Evolutionary conservation across 2,329 filamentous ascomycete species (phyloP).

Genomic region (Coleophoma cylindrospora): DNA sequence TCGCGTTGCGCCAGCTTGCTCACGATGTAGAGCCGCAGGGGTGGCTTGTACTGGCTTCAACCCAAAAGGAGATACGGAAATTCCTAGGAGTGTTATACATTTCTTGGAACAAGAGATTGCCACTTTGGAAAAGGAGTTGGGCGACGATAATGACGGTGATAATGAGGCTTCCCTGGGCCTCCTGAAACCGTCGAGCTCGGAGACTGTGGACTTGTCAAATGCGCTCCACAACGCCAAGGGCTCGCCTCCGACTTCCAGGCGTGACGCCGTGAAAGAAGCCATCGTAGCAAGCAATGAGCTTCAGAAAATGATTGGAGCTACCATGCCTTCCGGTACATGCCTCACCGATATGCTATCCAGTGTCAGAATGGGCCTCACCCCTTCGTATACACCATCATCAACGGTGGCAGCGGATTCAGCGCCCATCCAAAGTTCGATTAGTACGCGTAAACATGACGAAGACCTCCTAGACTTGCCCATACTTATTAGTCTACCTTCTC

Average conservation of each 20-base stretch:
- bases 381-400: slow-evolving; percentile 13
- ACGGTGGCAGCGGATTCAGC: slow-evolving; percentile 20
- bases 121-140: slow-evolving; percentile 25
- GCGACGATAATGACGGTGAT: slow-evolving; percentile 21
- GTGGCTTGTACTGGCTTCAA: too few species aligned
- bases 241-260: slow-evolving; percentile 12
- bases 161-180: slow-evolving; percentile 6
- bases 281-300: slow-evolving; percentile 23
- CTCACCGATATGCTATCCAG: slow-evolving; percentile 25
- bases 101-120: slow-evolving; percentile 29
- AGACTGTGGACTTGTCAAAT: not conserved
- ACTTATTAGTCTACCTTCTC: too few species aligned
- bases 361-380: slow-evolving; percentile 28
- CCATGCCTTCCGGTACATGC: slow-evolving; percentile 21
- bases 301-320: slow-evolving; percentile 24
- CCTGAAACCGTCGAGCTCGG: not conserved
- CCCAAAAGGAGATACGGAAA: too few species aligned
- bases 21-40: slow-evolving; percentile 15
- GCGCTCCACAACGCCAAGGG: not conserved
- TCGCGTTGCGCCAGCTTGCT: slow-evolving; percentile 20
- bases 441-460: too few species aligned
- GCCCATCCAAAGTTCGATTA: too few species aligned
- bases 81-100: slow-evolving; percentile 17
- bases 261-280: not conserved
- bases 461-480: too few species aligned